phyloP scores from a whole-genome alignment of 2,329 filamentous ascomycete genomes.

The Aspergillus transmontanensis region DNA sequence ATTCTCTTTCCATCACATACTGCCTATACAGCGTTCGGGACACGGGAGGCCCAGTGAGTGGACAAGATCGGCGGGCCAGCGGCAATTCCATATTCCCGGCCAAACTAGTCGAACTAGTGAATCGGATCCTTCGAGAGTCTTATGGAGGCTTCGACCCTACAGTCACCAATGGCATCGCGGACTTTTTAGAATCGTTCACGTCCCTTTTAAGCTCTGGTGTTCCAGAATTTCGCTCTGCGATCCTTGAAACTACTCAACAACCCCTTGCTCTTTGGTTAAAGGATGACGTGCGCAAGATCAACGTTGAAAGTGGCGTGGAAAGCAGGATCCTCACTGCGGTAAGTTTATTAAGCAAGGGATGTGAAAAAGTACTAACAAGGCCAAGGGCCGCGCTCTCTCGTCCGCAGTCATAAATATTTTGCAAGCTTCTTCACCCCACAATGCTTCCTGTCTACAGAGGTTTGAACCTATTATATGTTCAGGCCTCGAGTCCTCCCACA shows the following conservation, averaged over 20 bases:
- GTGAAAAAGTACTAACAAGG: conserved; percentile 22
- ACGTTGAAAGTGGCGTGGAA: conserved; percentile 29
- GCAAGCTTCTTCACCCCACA: conserved; percentile 29
- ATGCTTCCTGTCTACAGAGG: conserved; percentile 50
- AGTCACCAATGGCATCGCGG: conserved; percentile 42
- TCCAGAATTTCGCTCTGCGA: conserved; percentile 54
- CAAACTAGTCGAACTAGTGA: conserved; percentile 64
- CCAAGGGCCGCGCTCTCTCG: conserved; percentile 37
- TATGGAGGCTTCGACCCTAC: conserved; percentile 54
- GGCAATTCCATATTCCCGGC: conserved; percentile 39
- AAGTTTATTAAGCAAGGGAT: conserved; percentile 24
- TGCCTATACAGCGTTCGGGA: conserved; percentile 10
- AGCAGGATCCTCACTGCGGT: conserved; percentile 39
- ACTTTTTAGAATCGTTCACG: conserved; percentile 58
- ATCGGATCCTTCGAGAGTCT: conserved; percentile 53
- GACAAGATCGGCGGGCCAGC: background rate
- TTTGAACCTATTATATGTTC: conserved; percentile 55
- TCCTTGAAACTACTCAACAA: conserved; percentile 62
- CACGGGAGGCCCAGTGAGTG: background rate
- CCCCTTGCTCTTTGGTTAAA: conserved; percentile 38
- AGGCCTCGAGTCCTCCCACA: conserved; percentile 57
- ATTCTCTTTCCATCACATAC: conserved; percentile 40
- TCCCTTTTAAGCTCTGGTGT: conserved; percentile 57
- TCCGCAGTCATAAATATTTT: conserved; percentile 35
- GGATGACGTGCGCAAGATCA: conserved; percentile 33